Conservation (phyloP, 352 stramenopile species). For the Pythium aquatile region DNA sequence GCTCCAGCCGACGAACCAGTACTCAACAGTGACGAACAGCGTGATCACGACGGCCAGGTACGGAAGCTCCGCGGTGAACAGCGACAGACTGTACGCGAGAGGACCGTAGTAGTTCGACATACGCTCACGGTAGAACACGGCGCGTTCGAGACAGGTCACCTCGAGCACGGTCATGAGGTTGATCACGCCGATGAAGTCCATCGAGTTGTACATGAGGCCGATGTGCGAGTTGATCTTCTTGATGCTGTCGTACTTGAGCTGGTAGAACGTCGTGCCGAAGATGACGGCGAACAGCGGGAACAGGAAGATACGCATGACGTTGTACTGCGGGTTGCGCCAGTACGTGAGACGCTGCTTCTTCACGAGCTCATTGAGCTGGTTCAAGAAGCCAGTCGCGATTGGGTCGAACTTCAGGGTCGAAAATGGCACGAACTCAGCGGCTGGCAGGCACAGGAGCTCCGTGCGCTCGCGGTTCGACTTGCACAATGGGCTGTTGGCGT, state of each 20-base stretch:
- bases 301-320: constrained; percentile 51
- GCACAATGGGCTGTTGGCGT: constrained; percentile 39
- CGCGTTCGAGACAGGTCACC: constrained; percentile 49
- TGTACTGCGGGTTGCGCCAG: constrained; percentile 53
- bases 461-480: constrained; percentile 30
- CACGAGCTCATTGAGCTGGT: constrained; percentile 33
- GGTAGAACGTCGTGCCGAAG: constrained; percentile 61
- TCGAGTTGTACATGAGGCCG: constrained; percentile 61
- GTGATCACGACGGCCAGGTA: constrained; percentile 51
- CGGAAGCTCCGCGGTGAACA: constrained; percentile 60
- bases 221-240: constrained; percentile 57
- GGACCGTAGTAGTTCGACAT: constrained; percentile 78
- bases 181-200: constrained; percentile 65
- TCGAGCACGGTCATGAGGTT: constrained; percentile 62
- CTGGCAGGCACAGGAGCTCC: constrained; percentile 14
- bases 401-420: constrained; percentile 45
- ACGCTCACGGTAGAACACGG: constrained; percentile 61
- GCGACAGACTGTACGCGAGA: constrained; percentile 60
- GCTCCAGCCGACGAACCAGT: constrained; percentile 61
- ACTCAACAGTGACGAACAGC: constrained; percentile 57
- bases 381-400: constrained; percentile 41
- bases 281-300: constrained; percentile 53
- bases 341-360: constrained; percentile 47
- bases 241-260: constrained; percentile 29
- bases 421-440: constrained; percentile 31